These are phyloP conservation scores for Ophiosphaerella korrae DNA, from an alignment of 2,329 filamentous ascomycete species.

Conservation along the genomic window DNA sequence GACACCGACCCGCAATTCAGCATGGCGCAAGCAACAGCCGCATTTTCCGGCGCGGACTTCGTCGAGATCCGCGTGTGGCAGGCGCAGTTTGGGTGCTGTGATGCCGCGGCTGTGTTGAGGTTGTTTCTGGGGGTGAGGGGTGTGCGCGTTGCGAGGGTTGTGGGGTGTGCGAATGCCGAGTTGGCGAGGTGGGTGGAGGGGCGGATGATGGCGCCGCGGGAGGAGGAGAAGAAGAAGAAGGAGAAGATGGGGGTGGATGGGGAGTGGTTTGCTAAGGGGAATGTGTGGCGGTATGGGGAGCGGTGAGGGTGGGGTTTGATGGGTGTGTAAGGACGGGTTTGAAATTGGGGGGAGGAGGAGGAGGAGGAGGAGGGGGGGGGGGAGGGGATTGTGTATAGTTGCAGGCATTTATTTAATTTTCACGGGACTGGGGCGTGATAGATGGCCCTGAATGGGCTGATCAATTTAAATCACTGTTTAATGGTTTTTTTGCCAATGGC, in stretches of 20 bases:
- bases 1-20: constrained; percentile 57
- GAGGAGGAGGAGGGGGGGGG: too few relatives aligned
- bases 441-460: too few relatives aligned
- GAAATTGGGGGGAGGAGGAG: too few relatives aligned
- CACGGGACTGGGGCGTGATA: too few relatives aligned
- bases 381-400: too few relatives aligned
- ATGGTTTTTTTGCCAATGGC: too few relatives aligned
- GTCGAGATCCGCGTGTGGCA: constrained; percentile 59
- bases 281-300: constrained; percentile 31
- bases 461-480: too few relatives aligned
- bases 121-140: constrained; percentile 55
- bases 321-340: too few relatives aligned
- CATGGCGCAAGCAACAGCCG: constrained; percentile 43
- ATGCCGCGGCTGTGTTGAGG: constrained; percentile 50
- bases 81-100: constrained; percentile 43
- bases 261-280: constrained; percentile 20
- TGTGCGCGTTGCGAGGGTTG: constrained; percentile 51
- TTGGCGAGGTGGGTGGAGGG: constrained; percentile 54
- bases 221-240: constrained; percentile 16
- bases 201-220: constrained; percentile 49
- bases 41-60: constrained; percentile 54
- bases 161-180: constrained; percentile 49
- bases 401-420: too few relatives aligned
- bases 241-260: constrained; percentile 14
- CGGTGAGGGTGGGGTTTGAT: constrained; percentile 2